Base-by-base conservation (phyloP, 441 rosid genomes). In the Euphorbia corollata region DNA sequence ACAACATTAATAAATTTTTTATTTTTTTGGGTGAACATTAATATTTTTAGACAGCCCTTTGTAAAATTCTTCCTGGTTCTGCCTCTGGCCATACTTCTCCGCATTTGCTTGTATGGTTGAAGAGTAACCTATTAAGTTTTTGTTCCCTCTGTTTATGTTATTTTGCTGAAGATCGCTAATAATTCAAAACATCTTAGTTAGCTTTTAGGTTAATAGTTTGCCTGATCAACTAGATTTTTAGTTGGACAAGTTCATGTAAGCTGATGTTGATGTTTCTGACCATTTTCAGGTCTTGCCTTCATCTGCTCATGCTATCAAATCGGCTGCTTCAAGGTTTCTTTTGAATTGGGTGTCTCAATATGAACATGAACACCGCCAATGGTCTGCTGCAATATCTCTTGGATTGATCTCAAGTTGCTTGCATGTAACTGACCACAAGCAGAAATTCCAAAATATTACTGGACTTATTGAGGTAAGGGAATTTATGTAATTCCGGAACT, bases 321-420 rank as follows among this genome's bases (percentile, higher is more conserved):
- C 96, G 64, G 71, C 90, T 76, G 97, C 88, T 63, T 90, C 96
- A 27, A 87, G 83, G 79, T 93, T 87, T 83, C 85, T 93, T 34
- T 60, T 89, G 78, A 82, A 79, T 67, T 89, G 95, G 96, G 72
- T 93, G 75, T 83, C 80, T 80, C 86, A 89, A 80, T 80, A 84
- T 77, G 90, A 91, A 68, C 97, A 89, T 78, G 97, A 93, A 75
- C 83, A 90, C 75, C 88, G 93, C 78, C 97, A 93, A 71, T 93
- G 97, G 99, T 83, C 97, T 45, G 92, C 99, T 68, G 93, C 88
- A 74, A 80, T 93, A 67, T 85, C 99, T 76, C 93, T 93, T 80
- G 99, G 97, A 73, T 78, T 86, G 78, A 80, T 89, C 68, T 81
- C 96, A 34, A 83, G 85, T 59, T 79, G 91, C 74, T 70, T 91